Conservation (phyloP, 176 grass and related monocot species). For the Calamus simplicifolius region DNA sequence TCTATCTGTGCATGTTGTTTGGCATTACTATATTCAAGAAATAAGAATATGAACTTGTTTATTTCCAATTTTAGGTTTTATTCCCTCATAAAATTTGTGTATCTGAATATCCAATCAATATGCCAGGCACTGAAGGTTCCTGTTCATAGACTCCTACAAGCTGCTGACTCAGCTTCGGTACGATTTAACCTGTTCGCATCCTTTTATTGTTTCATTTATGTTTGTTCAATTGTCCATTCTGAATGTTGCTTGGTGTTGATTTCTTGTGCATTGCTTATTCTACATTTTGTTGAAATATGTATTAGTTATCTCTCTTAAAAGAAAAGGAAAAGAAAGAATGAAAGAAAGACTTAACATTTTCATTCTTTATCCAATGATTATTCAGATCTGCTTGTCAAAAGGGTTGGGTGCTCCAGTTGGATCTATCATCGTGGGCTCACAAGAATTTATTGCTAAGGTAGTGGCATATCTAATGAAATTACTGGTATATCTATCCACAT, state of each 20-base stretch:
- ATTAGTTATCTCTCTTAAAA: too few species aligned
- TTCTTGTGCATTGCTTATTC: too few species aligned
- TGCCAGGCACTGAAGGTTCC: slow-evolving; percentile 69
- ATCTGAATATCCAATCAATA: slow-evolving; percentile 8
- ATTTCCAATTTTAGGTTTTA: not conserved
- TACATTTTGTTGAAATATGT: too few species aligned
- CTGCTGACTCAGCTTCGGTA: slow-evolving; percentile 93
- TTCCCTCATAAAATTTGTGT: too few species aligned
- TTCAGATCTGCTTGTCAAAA: slow-evolving; percentile 86
- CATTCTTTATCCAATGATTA: not conserved
- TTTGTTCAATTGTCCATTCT: too few species aligned
- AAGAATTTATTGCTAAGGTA: slow-evolving; percentile 73
- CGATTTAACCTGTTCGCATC: not conserved
- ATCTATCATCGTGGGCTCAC: slow-evolving; percentile 74
- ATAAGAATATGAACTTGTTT: too few species aligned
- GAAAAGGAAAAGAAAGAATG: too few species aligned
- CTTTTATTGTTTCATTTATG: not conserved
- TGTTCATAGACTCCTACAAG: slow-evolving; percentile 70
- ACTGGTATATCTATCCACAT: not conserved
- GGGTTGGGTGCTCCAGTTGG: slow-evolving; percentile 88
- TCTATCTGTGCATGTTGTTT: too few species aligned
- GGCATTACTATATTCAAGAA: too few species aligned
- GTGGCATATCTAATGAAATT: not conserved
- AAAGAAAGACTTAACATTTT: not conserved
- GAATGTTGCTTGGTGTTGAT: too few species aligned